Conservation (phyloP, 768 basidiomycete genomes). For the Lyophyllum atratum region DNA sequence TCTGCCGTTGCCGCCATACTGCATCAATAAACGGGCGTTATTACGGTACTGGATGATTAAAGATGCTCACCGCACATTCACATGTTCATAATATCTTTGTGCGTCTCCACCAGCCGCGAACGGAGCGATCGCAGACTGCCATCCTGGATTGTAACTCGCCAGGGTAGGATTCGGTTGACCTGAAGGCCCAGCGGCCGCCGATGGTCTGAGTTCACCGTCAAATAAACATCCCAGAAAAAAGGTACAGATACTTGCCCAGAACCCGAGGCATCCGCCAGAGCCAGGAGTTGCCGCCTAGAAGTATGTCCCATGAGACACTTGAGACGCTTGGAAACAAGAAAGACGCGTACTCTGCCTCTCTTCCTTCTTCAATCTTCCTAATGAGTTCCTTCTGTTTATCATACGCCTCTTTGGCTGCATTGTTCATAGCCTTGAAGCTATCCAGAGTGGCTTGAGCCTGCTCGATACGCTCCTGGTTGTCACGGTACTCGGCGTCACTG, state of each 20-base stretch:
- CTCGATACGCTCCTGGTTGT: slow-evolving; percentile 30
- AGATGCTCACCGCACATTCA: background rate
- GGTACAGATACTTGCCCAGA: background rate
- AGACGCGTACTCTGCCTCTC: slow-evolving; percentile 20
- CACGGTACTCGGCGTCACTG: slow-evolving; percentile 29
- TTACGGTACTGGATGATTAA: background rate
- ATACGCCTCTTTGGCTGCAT: slow-evolving; percentile 38
- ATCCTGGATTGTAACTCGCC: background rate
- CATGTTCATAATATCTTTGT: background rate
- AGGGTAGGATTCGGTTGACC: background rate
- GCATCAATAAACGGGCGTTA: background rate
- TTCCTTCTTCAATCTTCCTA: slow-evolving; percentile 16
- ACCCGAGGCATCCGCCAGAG: background rate
- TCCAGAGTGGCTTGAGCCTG: slow-evolving; percentile 33
- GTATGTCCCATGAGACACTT: slow-evolving; percentile 1
- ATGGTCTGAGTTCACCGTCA: slow-evolving; percentile 1
- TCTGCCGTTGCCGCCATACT: background rate
- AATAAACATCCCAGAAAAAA: background rate
- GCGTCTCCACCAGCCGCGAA: background rate
- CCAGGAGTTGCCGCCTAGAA: slow-evolving; percentile 13
- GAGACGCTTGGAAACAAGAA: background rate
- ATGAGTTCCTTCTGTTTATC: slow-evolving; percentile 16
- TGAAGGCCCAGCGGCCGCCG: slow-evolving; percentile 4
- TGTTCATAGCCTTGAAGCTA: slow-evolving; percentile 36
- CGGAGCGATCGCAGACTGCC: background rate